Evolutionary conservation across 208 protist genomes (phyloP).

Genomic region (Trichomonas vaginalis): DNA sequence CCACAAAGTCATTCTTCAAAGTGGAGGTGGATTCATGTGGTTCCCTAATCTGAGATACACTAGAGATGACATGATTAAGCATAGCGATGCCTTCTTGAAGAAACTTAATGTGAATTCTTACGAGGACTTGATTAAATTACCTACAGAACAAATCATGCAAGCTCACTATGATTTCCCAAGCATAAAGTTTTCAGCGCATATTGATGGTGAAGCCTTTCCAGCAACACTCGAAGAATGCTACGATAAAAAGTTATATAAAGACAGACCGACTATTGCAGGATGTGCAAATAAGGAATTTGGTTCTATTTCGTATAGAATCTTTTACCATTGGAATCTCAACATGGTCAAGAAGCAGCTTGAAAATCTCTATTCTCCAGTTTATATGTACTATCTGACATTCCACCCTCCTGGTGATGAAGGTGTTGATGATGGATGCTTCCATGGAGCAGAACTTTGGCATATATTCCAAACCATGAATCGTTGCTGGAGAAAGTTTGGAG

Average conservation of each 20-base stretch:
- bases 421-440: not conserved
- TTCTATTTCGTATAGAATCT: not conserved
- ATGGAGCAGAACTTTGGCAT: not conserved
- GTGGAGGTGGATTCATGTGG: not conserved
- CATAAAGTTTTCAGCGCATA: not conserved
- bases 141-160: not conserved
- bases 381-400: not conserved
- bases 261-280: not conserved
- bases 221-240: not conserved
- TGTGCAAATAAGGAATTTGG: not conserved
- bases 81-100: not conserved
- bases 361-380: not conserved
- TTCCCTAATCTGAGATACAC: not conserved
- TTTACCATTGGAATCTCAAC: not conserved
- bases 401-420: not conserved
- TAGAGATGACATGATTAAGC: not conserved
- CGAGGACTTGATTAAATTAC: not conserved
- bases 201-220: not conserved
- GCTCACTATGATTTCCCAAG: not conserved
- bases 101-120: not conserved
- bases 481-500: not conserved
- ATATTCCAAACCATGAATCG: not conserved
- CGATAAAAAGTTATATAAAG: not conserved
- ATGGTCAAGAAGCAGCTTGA: not conserved
- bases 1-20: not conserved